Base-by-base conservation (phyloP, 2,329 filamentous ascomycete species). In the Colletotrichum abscissum region DNA sequence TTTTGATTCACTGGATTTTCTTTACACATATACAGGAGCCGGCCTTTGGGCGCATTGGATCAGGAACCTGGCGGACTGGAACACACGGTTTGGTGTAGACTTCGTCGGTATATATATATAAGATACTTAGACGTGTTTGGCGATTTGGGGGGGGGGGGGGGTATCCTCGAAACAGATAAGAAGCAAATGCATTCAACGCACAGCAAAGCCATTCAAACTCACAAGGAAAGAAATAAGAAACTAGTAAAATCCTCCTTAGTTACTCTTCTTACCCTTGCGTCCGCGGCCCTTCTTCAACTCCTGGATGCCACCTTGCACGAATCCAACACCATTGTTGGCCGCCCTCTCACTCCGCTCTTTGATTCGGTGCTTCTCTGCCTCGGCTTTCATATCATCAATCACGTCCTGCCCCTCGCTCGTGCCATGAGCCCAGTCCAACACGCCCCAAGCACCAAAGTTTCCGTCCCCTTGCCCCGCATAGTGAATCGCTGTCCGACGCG, bases 391-490 rank as follows among this genome's bases (percentile, higher is more conserved):
- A 77, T 92, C 88, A 54, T 89, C 87, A 1, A 90, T 80, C 2
- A 90, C 86, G 35, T 83, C 82, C 16, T 86, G 84, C 1, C 88
- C 88, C 6, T 87, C 78, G 65, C 86, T 86, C 12, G 89, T 93
- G 33, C 87, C 91, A 73, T 88, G 85, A 1, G 86, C 76, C 88
- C 90, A 92, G 79, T 93, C 92, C 73, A 93, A 73, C 2, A 93
- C 74, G 0, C 91, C 92, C 84, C 89, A 88, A 0, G 89, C 86
- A 12, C 89, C 89, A 75, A 86, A 93, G 74, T 93, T 93, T 0
- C 90, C 90, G 16, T 82, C 80, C 0, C 90, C 90, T 24, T 83
- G 78, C 12, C 84, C 85, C 30, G 88, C 86, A 78, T 92, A 91
- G 78, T 93, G 92, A 4, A 86, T 84, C 0, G 83, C 82, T 0